phyloP scores from a whole-genome alignment of 345 rosid genomes.

The Aurinia saxatilis region DNA sequence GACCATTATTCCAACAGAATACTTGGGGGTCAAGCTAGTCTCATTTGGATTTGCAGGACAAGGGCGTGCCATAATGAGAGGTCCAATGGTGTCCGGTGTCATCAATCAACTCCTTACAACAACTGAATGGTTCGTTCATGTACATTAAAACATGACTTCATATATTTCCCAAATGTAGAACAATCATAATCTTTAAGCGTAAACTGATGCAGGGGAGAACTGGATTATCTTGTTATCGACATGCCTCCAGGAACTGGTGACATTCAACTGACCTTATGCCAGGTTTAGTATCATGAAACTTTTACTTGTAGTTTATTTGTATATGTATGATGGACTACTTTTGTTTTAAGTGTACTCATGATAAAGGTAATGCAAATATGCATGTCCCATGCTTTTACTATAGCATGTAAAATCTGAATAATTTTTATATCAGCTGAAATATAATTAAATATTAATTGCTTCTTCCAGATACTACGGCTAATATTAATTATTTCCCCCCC shows the following conservation, averaged over 20 bases:
- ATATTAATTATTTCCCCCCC: neutral
- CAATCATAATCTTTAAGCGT: neutral
- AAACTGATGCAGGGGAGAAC: slow-evolving; percentile 71
- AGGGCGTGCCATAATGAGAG: slow-evolving; percentile 96
- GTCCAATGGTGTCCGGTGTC: slow-evolving; percentile 99
- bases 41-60: slow-evolving; percentile 97
- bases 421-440: neutral
- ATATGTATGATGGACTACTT: neutral
- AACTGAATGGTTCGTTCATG: slow-evolving; percentile 63
- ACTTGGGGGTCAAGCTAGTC: slow-evolving; percentile 88
- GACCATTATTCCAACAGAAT: slow-evolving; percentile 87
- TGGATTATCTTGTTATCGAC: slow-evolving; percentile 94
- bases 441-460: neutral
- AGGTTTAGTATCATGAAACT: slow-evolving; percentile 36
- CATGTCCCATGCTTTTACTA: neutral
- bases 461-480: neutral
- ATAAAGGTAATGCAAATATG: neutral
- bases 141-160: neutral
- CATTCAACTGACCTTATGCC: slow-evolving; percentile 92
- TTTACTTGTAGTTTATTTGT: neutral
- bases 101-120: slow-evolving; percentile 90
- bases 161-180: neutral
- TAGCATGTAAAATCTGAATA: neutral
- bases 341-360: neutral
- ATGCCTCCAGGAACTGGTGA: slow-evolving; percentile 99